Base-by-base conservation (phyloP, 2,329 filamentous ascomycete genomes). In the Exophiala viscosa region DNA sequence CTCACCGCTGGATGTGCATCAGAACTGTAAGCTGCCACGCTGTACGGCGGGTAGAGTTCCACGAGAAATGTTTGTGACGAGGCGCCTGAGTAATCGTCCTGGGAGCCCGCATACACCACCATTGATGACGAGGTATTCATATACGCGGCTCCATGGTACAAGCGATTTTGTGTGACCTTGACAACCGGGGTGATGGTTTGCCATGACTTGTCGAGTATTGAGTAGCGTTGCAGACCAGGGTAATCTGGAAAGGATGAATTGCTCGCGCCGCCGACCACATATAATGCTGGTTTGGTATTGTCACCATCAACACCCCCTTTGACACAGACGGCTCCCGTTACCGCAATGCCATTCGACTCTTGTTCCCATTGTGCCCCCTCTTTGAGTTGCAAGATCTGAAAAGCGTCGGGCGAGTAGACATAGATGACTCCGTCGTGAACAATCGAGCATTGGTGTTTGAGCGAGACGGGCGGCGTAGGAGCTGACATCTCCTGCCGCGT, bases 361-460 rank as follows among this genome's bases (percentile, higher is more conserved):
- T 76, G 67, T 58, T 79, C 74, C 92, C 92, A 96, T 71, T 82
- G 71, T 44, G 83, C 87, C 45, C 87, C 87, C 60, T 83, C 70
- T 58, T 80, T 72, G 58, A 97, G 72, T 10, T 77, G 70, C 59
- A 97, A 71, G 7, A 87, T 86, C 67, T 90, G 82, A 63, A 97
- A 91, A 23, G 83, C 87, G 42, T 81, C 72, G 7, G 83, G 72
- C 5, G 89, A 88, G 69, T 89, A 95, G 41, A 87, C 84, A 73
- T 95, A 97, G 48, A 97, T 82, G 10, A 84, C 90, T 69, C 90
- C 85, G 66, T 90, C 78, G 74, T 88, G 78, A 57, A 96, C 80
- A 65, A 87, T 82, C 52, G 90, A 90, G 72, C 92, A 97, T 65
- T 88, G 84, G 70, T 85, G 83, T 69, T 84, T 81, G 67, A 96